A percentile compares a stretch with the other conserved stretches of the same genome.
phyloP scores from a whole-genome alignment of 208 protist species.

The Trypanosoma caninum region DNA sequence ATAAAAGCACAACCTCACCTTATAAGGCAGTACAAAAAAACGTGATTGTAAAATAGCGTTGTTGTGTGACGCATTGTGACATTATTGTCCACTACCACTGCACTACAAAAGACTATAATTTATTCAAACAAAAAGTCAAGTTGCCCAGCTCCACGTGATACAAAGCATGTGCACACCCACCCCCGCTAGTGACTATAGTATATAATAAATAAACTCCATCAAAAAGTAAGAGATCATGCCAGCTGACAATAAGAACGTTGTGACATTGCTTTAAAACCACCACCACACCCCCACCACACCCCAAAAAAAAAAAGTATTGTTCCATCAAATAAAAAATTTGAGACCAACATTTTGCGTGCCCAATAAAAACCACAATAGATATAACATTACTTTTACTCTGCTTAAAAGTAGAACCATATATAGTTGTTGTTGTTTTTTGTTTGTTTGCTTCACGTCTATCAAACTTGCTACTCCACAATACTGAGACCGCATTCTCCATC shows the following conservation, averaged over 20 bases:
- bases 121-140: slow-evolving; percentile 94
- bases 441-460: no score
- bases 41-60: slow-evolving; percentile 84
- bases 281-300: no score
- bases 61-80: slow-evolving; percentile 62
- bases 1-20: no score
- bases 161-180: background rate
- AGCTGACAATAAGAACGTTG: slow-evolving; percentile 90
- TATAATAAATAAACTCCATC: slow-evolving; percentile 77
- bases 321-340: no score
- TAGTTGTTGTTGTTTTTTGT: no score
- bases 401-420: slow-evolving; percentile 94
- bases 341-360: no score
- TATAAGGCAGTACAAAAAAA: no score
- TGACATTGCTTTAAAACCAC: slow-evolving; percentile 92
- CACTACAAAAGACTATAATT: slow-evolving; percentile 93
- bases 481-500: slow-evolving; percentile 84
- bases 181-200: slow-evolving; percentile 32
- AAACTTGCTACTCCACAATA: slow-evolving; percentile 81
- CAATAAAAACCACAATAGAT: no score
- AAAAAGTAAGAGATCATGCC: slow-evolving; percentile 96
- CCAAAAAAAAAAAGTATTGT: no score
- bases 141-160: slow-evolving; percentile 93
- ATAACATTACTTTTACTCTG: slow-evolving; percentile 89
- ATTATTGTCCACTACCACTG: slow-evolving; percentile 77